These are phyloP conservation scores for Aspergillus haitiensis DNA, from an alignment of 495 filamentous ascomycete genomes.

Conservation along the genomic window DNA sequence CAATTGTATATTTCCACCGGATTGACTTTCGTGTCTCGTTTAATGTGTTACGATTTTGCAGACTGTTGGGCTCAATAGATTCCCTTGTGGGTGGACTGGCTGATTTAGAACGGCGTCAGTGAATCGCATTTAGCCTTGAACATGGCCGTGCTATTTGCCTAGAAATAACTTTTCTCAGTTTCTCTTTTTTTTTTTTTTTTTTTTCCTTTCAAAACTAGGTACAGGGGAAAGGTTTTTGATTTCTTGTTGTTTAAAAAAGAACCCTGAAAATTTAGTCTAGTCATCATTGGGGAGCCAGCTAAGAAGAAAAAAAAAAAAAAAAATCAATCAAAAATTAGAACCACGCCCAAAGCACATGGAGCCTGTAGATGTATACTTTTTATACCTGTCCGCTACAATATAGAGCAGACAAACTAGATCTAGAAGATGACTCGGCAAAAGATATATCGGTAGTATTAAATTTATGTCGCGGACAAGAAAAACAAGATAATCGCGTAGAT, in stretches of 20 bases:
- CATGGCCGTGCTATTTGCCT: background rate
- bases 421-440: background rate
- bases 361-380: too few species aligned
- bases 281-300: too few species aligned
- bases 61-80: constrained; percentile 7
- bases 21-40: constrained; percentile 12
- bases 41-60: constrained; percentile 22
- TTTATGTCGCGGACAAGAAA: background rate
- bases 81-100: background rate
- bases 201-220: too few species aligned
- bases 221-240: too few species aligned
- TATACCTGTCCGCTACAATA: too few species aligned
- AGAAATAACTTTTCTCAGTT: too few species aligned
- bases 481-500: background rate
- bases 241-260: too few species aligned
- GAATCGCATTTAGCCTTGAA: background rate
- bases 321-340: too few species aligned
- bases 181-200: too few species aligned
- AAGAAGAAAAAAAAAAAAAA: too few species aligned
- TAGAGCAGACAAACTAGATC: background rate
- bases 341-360: too few species aligned
- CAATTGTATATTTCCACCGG: background rate
- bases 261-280: too few species aligned
- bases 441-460: constrained; percentile 5
- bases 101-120: constrained; percentile 4